These are phyloP conservation scores for Venturia pyrina DNA, from an alignment of 2,329 filamentous ascomycete genomes.

Conservation along the genomic window DNA sequence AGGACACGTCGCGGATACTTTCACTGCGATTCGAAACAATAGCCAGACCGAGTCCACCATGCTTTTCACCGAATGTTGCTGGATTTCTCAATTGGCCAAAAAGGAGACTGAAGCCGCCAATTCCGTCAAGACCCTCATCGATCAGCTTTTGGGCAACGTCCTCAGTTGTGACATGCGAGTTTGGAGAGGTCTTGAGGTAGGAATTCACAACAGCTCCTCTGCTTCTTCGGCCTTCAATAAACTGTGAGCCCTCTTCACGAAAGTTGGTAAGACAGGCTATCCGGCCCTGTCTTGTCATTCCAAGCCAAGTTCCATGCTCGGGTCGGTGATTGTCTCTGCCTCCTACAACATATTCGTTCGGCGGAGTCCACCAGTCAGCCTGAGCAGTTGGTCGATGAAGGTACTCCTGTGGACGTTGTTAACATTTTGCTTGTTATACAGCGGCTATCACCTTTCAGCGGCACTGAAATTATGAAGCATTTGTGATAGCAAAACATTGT, in stretches of 20 bases:
- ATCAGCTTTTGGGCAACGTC: constrained; percentile 46
- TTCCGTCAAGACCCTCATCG: constrained; percentile 43
- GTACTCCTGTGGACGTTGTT: constrained; percentile 40
- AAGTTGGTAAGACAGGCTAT: constrained; percentile 56
- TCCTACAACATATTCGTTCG: constrained; percentile 46
- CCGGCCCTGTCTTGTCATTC: constrained; percentile 49
- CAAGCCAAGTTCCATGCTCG: constrained; percentile 55
- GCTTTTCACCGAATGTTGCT: constrained; percentile 13
- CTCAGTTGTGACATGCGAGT: constrained; percentile 32
- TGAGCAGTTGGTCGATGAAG: constrained; percentile 49
- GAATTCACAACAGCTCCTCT: constrained; percentile 50
- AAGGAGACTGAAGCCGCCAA: constrained; percentile 53
- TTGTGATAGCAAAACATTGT: too few species aligned
- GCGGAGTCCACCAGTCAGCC: constrained; percentile 50
- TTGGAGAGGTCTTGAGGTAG: constrained; percentile 41
- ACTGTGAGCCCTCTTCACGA: constrained; percentile 39
- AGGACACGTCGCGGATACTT: constrained; percentile 39
- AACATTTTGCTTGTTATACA: background rate
- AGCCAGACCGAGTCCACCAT: constrained; percentile 32
- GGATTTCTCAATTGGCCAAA: constrained; percentile 42
- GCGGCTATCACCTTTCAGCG: too few species aligned
- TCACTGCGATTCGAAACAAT: constrained; percentile 54
- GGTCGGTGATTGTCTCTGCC: constrained; percentile 51
- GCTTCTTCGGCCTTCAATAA: constrained; percentile 38
- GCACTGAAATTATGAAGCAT: too few species aligned